Base-by-base conservation (phyloP, 495 filamentous ascomycete species). In the Beverwykella pulmonaria region DNA sequence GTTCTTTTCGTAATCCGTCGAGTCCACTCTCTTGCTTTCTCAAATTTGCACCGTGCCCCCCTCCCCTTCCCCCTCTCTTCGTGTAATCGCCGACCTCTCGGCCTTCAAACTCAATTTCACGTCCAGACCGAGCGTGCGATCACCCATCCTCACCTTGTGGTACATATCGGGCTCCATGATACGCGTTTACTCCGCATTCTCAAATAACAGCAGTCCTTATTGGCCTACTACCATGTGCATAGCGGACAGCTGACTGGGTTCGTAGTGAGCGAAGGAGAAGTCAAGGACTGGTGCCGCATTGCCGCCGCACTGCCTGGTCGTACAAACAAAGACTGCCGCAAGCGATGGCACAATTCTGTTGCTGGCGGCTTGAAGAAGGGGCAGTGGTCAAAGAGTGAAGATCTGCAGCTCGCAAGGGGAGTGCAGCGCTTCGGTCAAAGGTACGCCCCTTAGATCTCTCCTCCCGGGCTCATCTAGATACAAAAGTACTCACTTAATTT, bases 291-390 rank as follows among this genome's bases (percentile, higher is more conserved):
- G 69, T 69, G 67, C 27, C 49, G 61, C 19, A 76, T 79, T 54
- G 77, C 77, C 26, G 63, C 73, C 4, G 72, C 72, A 8, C 70
- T 79, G 15, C 75, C 77, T 9, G 77, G 75, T 19, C 69, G 77
- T 49, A 79, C 74, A 9, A 80, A 80, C 50, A 80, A 80, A 65
- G 78, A 80, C 65, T 79, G 77, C 47, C 73, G 78, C 26, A 79
- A 79, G 49, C 68, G 78, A 32, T 80, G 77, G 77, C 71, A 73
- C 30, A 78, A 80, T 60, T 75, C 73, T n/a, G 71, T 79, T 23
- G 74, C 72, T 3, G 78, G 75, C 15, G 76, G 76, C n/a, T 67
- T 79, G 7, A 78, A 76, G 22, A 80, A 80, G 49, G 78, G 78
- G 5, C 70, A 75, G 20, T 80, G 78, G 78, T 69, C 73, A 53